phyloP scores from a whole-genome alignment of 768 basidiomycete species.

The Tricholoma sp. region DNA sequence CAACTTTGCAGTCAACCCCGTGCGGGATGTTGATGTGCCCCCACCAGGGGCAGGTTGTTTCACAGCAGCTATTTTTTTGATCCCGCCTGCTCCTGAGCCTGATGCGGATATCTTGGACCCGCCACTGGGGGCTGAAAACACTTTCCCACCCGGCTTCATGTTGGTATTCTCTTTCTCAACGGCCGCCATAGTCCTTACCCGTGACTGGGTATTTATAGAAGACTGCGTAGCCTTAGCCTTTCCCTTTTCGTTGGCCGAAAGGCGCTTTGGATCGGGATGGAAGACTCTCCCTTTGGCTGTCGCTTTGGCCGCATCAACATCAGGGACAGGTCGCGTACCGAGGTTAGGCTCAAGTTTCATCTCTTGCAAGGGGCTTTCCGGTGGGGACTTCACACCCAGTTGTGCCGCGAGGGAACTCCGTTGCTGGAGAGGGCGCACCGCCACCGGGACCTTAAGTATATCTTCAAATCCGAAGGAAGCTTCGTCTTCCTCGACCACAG shows the following conservation, averaged over 20 bases:
- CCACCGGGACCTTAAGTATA: slow-evolving; percentile 11
- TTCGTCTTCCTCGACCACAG: slow-evolving; percentile 32
- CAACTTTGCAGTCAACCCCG: slow-evolving; percentile 23
- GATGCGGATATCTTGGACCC: slow-evolving; percentile 21
- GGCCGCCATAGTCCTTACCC: slow-evolving; percentile 12
- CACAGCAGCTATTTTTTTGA: slow-evolving; percentile 12
- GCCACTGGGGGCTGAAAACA: slow-evolving; percentile 9
- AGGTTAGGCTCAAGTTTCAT: slow-evolving; percentile 37
- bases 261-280: slow-evolving; percentile 25
- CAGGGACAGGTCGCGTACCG: not conserved
- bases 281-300: slow-evolving; percentile 22
- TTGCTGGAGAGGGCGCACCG: slow-evolving; percentile 9
- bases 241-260: slow-evolving; percentile 34
- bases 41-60: slow-evolving; percentile 12
- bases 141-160: slow-evolving; percentile 12
- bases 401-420: slow-evolving; percentile 40
- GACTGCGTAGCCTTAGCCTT: slow-evolving; percentile 29
- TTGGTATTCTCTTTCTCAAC: slow-evolving; percentile 35
- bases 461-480: slow-evolving; percentile 21
- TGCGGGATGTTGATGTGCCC: slow-evolving; percentile 14
- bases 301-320: slow-evolving; percentile 5
- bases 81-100: slow-evolving; percentile 4
- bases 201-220: slow-evolving; percentile 27
- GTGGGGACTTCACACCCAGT: slow-evolving; percentile 39
- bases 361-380: slow-evolving; percentile 52